A percentile compares a stretch with the other conserved stretches of the same genome.
Conservation (phyloP, 208 protist species). For the Crithidia expoeki region DNA sequence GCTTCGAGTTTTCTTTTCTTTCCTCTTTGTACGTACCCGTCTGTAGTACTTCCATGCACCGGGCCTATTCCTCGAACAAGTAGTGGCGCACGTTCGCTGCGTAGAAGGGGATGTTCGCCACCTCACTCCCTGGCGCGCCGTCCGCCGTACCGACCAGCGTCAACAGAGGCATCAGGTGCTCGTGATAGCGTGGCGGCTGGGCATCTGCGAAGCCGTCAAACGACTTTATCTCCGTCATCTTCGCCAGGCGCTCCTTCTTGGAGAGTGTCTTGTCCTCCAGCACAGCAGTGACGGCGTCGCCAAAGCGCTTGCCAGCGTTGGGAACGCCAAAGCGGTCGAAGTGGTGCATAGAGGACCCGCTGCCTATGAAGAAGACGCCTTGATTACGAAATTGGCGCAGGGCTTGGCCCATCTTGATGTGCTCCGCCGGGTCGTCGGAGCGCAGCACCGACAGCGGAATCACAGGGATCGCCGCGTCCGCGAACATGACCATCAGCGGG, state of each 20-base stretch:
- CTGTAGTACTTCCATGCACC: too few species aligned
- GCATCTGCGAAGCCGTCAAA: conserved; percentile 71
- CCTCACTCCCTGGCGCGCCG: conserved; percentile 41
- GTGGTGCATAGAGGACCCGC: conserved; percentile 84
- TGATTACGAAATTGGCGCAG: conserved; percentile 66
- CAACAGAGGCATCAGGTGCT: conserved; percentile 89
- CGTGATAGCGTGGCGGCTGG: conserved; percentile 52
- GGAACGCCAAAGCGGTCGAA: conserved; percentile 44
- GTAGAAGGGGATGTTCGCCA: conserved; percentile 40
- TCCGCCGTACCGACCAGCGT: conserved; percentile 58
- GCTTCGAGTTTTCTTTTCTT: background rate
- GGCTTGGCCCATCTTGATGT: conserved; percentile 75
- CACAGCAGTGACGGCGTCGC: conserved; percentile 52
- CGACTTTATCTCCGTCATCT: conserved; percentile 36
- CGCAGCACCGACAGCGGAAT: conserved; percentile 79
- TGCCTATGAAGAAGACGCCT: conserved; percentile 84
- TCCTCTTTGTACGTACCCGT: too few species aligned
- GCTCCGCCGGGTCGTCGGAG: conserved; percentile 57
- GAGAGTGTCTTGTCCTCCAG: conserved; percentile 29
- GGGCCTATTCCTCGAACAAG: conserved; percentile 36
- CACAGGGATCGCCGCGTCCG: conserved; percentile 85
- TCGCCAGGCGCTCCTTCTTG: conserved; percentile 35
- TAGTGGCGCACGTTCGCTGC: conserved; percentile 53
- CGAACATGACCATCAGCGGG: conserved; percentile 79
- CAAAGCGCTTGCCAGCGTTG: conserved; percentile 51